These are phyloP conservation scores for Neonothopanus nambi DNA, from an alignment of 1,284 basidiomycete species.

Conservation along the genomic window DNA sequence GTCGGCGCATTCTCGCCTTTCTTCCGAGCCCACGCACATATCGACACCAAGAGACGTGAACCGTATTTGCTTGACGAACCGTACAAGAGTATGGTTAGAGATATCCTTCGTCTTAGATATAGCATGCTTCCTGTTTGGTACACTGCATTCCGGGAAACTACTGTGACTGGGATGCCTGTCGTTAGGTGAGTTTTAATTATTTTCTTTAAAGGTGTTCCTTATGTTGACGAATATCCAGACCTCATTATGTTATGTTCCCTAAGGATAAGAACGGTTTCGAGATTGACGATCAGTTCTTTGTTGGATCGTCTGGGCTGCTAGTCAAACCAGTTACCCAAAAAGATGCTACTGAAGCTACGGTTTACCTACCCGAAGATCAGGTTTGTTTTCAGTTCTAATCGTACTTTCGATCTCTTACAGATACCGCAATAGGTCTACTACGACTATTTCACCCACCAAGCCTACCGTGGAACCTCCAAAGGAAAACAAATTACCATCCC, in stretches of 20 bases:
- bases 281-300: conserved; percentile 93
- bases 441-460: conserved; percentile 79
- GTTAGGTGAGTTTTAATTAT: conserved; percentile 53
- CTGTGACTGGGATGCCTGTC: conserved; percentile 77
- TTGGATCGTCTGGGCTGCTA: conserved; percentile 87
- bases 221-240: conserved; percentile 47
- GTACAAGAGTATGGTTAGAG: conserved; percentile 78
- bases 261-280: conserved; percentile 82
- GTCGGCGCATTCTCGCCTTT: conserved; percentile 95
- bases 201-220: not conserved
- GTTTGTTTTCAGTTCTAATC: conserved; percentile 36
- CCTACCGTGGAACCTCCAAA: conserved; percentile 65
- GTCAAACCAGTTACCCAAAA: conserved; percentile 89
- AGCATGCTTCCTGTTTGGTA: conserved; percentile 93
- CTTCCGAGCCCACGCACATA: conserved; percentile 98
- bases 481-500: conserved; percentile 73
- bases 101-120: conserved; percentile 85
- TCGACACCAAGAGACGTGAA: conserved; percentile 97
- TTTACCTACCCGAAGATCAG: conserved; percentile 91
- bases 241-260: conserved; percentile 94
- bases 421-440: conserved; percentile 78
- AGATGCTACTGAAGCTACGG: conserved; percentile 66
- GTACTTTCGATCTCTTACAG: not conserved
- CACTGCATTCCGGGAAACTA: conserved; percentile 90
- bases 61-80: conserved; percentile 93